phyloP scores from a whole-genome alignment of 257 asterid genomes.

The Ligustrum vulgare region DNA sequence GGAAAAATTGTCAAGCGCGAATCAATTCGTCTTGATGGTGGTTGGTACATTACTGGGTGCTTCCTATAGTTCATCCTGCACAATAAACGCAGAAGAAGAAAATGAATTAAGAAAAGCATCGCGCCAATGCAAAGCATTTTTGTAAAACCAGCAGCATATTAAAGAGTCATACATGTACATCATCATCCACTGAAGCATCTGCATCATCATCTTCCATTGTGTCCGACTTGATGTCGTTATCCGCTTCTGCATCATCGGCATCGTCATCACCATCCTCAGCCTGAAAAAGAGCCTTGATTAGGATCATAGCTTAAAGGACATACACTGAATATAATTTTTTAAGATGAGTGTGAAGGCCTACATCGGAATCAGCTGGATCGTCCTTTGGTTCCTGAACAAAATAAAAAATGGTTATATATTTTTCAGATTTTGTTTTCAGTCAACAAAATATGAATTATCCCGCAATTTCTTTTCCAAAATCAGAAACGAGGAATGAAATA shows the following conservation, averaged over 20 bases:
- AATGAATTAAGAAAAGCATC: neutral
- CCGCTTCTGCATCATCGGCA: constrained; percentile 39
- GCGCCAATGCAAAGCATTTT: neutral
- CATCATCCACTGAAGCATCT: constrained; percentile 39
- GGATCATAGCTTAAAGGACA: neutral
- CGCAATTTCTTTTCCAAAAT: neutral
- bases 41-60: constrained; percentile 13
- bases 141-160: neutral
- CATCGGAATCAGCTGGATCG: constrained; percentile 33
- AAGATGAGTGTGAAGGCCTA: constrained; percentile 21
- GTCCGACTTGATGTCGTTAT: constrained; percentile 40
- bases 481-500: constrained; percentile 20
- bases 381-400: constrained; percentile 36
- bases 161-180: constrained; percentile 47
- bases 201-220: constrained; percentile 37
- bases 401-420: neutral
- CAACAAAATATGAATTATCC: constrained; percentile 1
- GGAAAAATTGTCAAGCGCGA: constrained; percentile 13
- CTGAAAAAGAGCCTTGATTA: constrained; percentile 31
- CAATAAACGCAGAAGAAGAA: neutral
- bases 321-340: neutral
- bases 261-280: constrained; percentile 70
- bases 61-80: constrained; percentile 82
- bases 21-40: constrained; percentile 15
- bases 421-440: neutral